Evolutionary conservation across 2,329 filamentous ascomycete genomes (phyloP).

Genomic region (Aureobasidium sp.): DNA sequence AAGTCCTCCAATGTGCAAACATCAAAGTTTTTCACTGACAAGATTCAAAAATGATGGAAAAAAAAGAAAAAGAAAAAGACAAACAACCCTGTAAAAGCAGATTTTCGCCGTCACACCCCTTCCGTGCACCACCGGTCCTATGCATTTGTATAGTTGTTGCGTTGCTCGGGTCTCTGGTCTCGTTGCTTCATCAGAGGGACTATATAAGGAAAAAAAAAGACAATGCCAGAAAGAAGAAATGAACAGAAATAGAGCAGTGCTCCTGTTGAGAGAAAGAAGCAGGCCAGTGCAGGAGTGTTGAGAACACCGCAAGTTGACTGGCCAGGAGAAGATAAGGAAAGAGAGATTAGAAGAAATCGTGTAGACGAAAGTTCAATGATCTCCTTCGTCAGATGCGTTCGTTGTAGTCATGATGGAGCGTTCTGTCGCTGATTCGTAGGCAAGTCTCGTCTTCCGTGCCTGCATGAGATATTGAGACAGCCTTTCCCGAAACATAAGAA

Average conservation of each 20-base stretch:
- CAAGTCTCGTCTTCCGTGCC: conserved; percentile 1
- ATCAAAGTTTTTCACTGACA: not conserved
- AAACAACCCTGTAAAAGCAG: conserved; percentile 1
- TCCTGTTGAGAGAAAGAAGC: not conserved
- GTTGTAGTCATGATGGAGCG: not conserved
- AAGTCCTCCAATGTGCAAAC: not conserved
- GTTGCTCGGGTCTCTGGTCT: conserved; percentile 4
- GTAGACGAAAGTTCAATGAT: not conserved
- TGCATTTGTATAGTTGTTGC: conserved; percentile 3
- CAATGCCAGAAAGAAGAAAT: not conserved
- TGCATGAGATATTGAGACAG: conserved; percentile 3
- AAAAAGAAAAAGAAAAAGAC: not conserved
- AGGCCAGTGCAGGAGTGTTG: not conserved
- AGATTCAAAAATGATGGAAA: not conserved
- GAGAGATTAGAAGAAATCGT: conserved; percentile 12
- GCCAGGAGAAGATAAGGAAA: not conserved
- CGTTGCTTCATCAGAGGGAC: conserved; percentile 6
- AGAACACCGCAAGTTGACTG: not conserved
- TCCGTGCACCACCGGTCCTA: not conserved
- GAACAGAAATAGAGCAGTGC: not conserved
- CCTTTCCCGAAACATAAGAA: not conserved
- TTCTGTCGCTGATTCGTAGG: not conserved
- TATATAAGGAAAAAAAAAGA: not conserved
- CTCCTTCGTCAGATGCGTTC: conserved; percentile 5
- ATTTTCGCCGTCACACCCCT: not conserved